Conservation (phyloP, 352 stramenopile genomes). For the Phytophthora citricola region DNA sequence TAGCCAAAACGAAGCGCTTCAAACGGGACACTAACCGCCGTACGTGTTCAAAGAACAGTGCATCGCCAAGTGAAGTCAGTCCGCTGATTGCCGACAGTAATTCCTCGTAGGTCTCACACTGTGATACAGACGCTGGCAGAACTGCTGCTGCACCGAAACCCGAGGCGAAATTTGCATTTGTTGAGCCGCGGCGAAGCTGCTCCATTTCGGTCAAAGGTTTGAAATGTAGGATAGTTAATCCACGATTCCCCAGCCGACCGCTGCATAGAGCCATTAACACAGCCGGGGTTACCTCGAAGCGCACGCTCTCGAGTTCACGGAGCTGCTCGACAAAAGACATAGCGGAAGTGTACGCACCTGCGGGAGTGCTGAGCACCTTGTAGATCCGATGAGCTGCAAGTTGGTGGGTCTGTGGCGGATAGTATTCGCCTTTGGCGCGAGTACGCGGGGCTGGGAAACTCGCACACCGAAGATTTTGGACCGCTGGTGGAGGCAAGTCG, state of each 20-base stretch:
- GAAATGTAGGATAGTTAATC: conserved; percentile 1
- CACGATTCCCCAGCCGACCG: neutral
- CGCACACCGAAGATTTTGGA: conserved; percentile 4
- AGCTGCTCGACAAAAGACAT: conserved; percentile 16
- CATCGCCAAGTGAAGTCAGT: conserved; percentile 1
- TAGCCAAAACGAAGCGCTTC: conserved; percentile 1
- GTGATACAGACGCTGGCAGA: neutral
- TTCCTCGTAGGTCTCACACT: conserved; percentile 1
- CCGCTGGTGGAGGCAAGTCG: neutral
- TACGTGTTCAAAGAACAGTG: neutral
- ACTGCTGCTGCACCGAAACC: neutral
- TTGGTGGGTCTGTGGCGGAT: conserved; percentile 5
- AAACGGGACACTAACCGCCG: neutral
- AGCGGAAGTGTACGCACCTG: conserved; percentile 11
- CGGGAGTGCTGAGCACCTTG: neutral
- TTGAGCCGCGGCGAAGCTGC: conserved; percentile 5
- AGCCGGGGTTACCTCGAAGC: neutral
- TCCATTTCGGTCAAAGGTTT: neutral
- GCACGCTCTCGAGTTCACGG: conserved; percentile 1
- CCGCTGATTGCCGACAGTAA: neutral
- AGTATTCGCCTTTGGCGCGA: conserved; percentile 10
- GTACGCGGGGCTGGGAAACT: conserved; percentile 1
- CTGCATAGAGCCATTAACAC: conserved; percentile 7
- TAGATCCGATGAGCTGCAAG: conserved; percentile 6
- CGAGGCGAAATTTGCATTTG: neutral